Conservation (phyloP, 2,329 filamentous ascomycete species). For the Curvularia verruculosa region DNA sequence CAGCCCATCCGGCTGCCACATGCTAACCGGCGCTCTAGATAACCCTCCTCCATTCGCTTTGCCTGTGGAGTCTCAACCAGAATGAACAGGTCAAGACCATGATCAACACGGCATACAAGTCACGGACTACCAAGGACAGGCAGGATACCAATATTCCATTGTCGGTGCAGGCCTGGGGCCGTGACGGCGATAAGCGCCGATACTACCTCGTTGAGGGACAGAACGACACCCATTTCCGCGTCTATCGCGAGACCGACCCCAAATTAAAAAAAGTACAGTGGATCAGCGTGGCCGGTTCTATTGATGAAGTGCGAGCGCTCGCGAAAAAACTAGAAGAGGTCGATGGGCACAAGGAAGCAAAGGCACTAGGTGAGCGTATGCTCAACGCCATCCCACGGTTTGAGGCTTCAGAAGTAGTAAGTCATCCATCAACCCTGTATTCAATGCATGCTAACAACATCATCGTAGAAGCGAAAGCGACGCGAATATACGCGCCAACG, state of each 20-base stretch:
- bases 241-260: conserved; percentile 93
- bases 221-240: conserved; percentile 90
- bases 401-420: conserved; percentile 87
- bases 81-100: conserved; percentile 82
- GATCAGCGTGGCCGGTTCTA: conserved; percentile 90
- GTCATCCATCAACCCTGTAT: neutral
- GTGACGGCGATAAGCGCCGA: conserved; percentile 85
- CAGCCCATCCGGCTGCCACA: conserved; percentile 1
- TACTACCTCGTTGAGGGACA: conserved; percentile 94
- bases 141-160: conserved; percentile 82
- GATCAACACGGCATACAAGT: conserved; percentile 72
- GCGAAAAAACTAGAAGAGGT: conserved; percentile 76
- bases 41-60: conserved; percentile 78
- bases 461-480: conserved; percentile 80
- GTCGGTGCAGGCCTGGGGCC: conserved; percentile 89
- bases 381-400: conserved; percentile 82
- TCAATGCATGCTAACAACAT: conserved; percentile 20
- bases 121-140: conserved; percentile 81
- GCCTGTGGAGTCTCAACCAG: conserved; percentile 86
- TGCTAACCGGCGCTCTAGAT: conserved; percentile 63
- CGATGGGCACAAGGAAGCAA: conserved; percentile 82
- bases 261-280: conserved; percentile 78
- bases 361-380: conserved; percentile 78
- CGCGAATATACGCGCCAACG: conserved; percentile 88
- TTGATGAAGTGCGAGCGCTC: conserved; percentile 80